These are phyloP conservation scores for Zygosaccharomyces pseudobailii DNA, from an alignment of 1,139 yeast genomes.

Conservation along the genomic window DNA sequence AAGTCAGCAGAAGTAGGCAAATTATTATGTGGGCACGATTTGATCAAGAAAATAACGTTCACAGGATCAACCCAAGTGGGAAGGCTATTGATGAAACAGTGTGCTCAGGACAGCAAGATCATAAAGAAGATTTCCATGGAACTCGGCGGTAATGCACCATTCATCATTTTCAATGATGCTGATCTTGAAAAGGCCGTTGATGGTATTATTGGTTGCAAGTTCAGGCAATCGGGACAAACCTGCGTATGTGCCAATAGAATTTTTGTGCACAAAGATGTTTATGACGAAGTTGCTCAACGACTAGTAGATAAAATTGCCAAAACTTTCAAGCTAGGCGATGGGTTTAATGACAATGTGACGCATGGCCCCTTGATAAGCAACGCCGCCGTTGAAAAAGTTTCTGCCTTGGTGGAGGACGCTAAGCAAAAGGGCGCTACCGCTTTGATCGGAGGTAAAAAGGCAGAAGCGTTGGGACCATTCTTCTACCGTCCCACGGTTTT, in stretches of 20 bases:
- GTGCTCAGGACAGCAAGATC: constrained; percentile 36
- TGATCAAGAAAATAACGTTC: constrained; percentile 43
- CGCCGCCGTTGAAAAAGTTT: constrained; percentile 55
- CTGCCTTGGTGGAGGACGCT: constrained; percentile 60
- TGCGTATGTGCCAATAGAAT: constrained; percentile 51
- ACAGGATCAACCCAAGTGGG: constrained; percentile 51
- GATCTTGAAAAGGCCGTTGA: constrained; percentile 45
- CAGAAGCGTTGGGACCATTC: constrained; percentile 53
- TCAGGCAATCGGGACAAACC: constrained; percentile 50
- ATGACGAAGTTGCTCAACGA: constrained; percentile 41
- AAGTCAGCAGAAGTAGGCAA: constrained; percentile 50
- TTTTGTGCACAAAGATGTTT: constrained; percentile 43
- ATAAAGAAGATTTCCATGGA: constrained; percentile 49
- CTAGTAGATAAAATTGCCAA: constrained; percentile 37
- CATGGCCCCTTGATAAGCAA: constrained; percentile 70
- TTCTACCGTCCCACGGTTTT: constrained; percentile 66
- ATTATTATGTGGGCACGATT: constrained; percentile 21
- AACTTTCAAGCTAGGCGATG: constrained; percentile 55
- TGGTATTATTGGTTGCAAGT: constrained; percentile 45
- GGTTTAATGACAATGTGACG: constrained; percentile 52
- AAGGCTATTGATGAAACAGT: constrained; percentile 43
- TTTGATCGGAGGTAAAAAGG: constrained; percentile 52
- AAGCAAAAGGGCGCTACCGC: constrained; percentile 57
- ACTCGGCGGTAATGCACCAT: constrained; percentile 52
- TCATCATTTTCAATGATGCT: constrained; percentile 47